Evolutionary conservation across 192 early-diverging fungal genomes (phyloP).

Genomic region (Coemansia sp.): DNA sequence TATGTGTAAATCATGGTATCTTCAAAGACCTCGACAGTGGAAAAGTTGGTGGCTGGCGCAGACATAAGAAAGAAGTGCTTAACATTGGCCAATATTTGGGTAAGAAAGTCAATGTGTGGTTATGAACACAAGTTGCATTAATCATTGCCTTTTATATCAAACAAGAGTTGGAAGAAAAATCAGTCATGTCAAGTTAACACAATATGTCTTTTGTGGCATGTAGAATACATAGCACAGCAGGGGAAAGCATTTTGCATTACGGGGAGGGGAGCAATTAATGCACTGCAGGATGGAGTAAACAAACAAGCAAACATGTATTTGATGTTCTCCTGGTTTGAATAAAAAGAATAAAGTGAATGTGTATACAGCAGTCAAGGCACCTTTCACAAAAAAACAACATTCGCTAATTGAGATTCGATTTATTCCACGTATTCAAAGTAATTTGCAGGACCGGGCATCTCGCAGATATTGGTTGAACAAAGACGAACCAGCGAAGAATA

Average conservation of each 20-base stretch:
- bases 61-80: too few species aligned
- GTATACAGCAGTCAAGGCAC: not conserved
- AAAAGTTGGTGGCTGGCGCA: too few species aligned
- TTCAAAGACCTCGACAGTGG: too few species aligned
- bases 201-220: not conserved
- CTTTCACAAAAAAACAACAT: not conserved
- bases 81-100: too few species aligned
- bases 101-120: too few species aligned
- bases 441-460: not conserved
- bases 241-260: constrained; percentile 10
- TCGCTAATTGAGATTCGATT: not conserved
- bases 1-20: too few species aligned
- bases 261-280: constrained; percentile 12
- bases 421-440: not conserved
- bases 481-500: not conserved
- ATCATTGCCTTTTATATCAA: too few species aligned
- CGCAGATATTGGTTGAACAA: not conserved
- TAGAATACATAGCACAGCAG: not conserved
- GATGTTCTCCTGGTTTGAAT: not conserved
- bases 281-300: constrained; percentile 12
- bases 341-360: not conserved
- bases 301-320: not conserved
- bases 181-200: not conserved
- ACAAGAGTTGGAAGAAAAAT: not conserved
- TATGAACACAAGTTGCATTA: too few species aligned